A percentile compares a stretch with the other conserved stretches of the same genome.
phyloP scores from a whole-genome alignment of 2,329 filamentous ascomycete species.

The Botrytis byssoidea region DNA sequence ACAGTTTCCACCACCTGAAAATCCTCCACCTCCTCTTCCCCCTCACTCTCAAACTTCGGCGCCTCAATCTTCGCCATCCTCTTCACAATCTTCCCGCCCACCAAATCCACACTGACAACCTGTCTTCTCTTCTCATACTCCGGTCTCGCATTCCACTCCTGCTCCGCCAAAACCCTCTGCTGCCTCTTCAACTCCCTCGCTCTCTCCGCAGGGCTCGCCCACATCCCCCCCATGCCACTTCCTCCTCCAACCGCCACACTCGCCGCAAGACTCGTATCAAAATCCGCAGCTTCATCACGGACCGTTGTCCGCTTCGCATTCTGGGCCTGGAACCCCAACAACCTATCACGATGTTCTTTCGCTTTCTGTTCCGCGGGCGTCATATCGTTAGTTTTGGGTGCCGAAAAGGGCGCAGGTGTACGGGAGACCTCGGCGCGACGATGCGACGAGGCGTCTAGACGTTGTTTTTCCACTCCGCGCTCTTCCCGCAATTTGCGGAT shows the following conservation, averaged over 20 bases:
- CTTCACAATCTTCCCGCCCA: slow-evolving; percentile 56
- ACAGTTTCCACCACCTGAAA: slow-evolving; percentile 14
- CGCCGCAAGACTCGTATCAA: slow-evolving; percentile 52
- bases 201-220: slow-evolving; percentile 66
- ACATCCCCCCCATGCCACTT: slow-evolving; percentile 49
- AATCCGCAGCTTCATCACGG: slow-evolving; percentile 68
- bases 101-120: slow-evolving; percentile 67
- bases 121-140: slow-evolving; percentile 71
- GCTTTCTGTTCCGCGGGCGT: slow-evolving; percentile 48
- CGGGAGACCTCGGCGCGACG: slow-evolving; percentile 63
- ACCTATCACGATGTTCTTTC: slow-evolving; percentile 62
- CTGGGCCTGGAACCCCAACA: slow-evolving; percentile 66
- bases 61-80: slow-evolving; percentile 36
- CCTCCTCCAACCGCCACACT: slow-evolving; percentile 28
- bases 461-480: slow-evolving; percentile 82
- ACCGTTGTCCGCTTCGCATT: slow-evolving; percentile 68
- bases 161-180: slow-evolving; percentile 64
- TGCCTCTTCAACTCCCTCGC: slow-evolving; percentile 68
- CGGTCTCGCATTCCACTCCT: slow-evolving; percentile 65
- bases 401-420: slow-evolving; percentile 59
- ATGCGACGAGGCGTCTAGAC: slow-evolving; percentile 70
- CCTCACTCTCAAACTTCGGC: slow-evolving; percentile 24
- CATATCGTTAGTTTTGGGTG: slow-evolving; percentile 40
- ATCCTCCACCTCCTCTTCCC: slow-evolving; percentile 32
- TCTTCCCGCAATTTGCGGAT: slow-evolving; percentile 80